A percentile compares a stretch with the other conserved stretches of the same genome.
These are phyloP conservation scores for Dissophora ornata DNA, from an alignment of 192 early-diverging fungal genomes.

Conservation along the genomic window DNA sequence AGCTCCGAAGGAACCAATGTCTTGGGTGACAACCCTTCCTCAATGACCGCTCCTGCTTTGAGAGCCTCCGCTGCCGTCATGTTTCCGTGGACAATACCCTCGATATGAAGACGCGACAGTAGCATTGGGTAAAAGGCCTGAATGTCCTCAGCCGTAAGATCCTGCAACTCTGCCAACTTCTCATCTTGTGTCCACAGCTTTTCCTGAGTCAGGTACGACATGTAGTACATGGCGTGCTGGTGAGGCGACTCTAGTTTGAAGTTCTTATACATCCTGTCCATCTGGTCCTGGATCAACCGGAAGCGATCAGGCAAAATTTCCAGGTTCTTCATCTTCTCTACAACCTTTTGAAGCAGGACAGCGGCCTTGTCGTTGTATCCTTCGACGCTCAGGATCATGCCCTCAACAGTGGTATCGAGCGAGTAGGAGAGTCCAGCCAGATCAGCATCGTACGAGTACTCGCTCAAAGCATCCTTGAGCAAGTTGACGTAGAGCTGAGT, in stretches of 20 bases:
- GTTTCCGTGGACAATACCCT: constrained; percentile 93
- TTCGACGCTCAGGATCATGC: constrained; percentile 73
- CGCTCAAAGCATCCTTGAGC: constrained; percentile 85
- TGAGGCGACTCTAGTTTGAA: constrained; percentile 82
- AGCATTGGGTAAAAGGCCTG: constrained; percentile 80
- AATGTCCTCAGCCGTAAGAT: constrained; percentile 78
- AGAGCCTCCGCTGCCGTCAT: constrained; percentile 75
- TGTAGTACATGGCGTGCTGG: constrained; percentile 81
- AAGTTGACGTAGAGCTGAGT: constrained; percentile 79
- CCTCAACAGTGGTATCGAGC: constrained; percentile 76
- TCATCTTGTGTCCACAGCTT: constrained; percentile 83
- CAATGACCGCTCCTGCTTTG: constrained; percentile 67
- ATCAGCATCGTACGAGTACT: constrained; percentile 91
- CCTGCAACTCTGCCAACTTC: constrained; percentile 76
- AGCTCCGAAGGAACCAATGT: constrained; percentile 68
- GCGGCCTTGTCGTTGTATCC: constrained; percentile 93
- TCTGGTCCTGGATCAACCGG: constrained; percentile 82
- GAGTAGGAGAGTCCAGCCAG: constrained; percentile 87
- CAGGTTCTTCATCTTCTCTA: constrained; percentile 73
- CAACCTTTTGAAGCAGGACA: constrained; percentile 75
- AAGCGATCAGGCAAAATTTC: constrained; percentile 79
- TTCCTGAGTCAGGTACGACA: constrained; percentile 80
- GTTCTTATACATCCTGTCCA: constrained; percentile 80
- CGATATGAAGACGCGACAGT: constrained; percentile 75
- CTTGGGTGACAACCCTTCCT: constrained; percentile 68